Evolutionary conservation across 169 alveolate species (phyloP).

Genomic region (Plasmodium chabaudi): DNA sequence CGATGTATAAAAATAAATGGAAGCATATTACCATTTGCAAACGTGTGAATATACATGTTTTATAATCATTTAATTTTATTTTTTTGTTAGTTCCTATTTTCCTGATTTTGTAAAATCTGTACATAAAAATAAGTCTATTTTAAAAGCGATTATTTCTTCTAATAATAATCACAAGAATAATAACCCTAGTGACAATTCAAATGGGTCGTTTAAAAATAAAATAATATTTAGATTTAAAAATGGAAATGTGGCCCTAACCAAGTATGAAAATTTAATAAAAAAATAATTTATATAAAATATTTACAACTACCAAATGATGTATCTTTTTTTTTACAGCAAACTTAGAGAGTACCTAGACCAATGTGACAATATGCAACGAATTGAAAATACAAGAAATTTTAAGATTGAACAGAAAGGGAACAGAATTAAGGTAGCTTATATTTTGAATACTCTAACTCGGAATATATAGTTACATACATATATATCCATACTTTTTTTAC

Average conservation of each 20-base stretch:
- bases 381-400: background rate
- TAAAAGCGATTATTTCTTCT: constrained; percentile 10
- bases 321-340: constrained; percentile 2
- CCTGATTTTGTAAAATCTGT: constrained; percentile 8
- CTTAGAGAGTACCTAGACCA: constrained; percentile 33
- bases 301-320: background rate
- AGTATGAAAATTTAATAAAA: constrained; percentile 24
- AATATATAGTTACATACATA: background rate
- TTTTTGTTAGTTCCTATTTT: constrained; percentile 35
- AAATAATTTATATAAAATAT: background rate
- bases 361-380: constrained; percentile 7
- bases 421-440: constrained; percentile 19
- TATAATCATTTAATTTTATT: background rate
- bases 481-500: background rate
- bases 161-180: constrained; percentile 8
- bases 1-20: too few species aligned
- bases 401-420: constrained; percentile 4
- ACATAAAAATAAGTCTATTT: constrained; percentile 10
- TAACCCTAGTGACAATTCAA: background rate
- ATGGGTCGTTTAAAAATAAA: constrained; percentile 1
- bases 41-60: too few species aligned
- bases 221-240: constrained; percentile 16
- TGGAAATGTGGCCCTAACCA: constrained; percentile 24
- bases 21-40: too few species aligned
- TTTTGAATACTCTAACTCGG: background rate